Base-by-base conservation (phyloP, 2,329 filamentous ascomycete species). In the Exophiala lecanii-corni region DNA sequence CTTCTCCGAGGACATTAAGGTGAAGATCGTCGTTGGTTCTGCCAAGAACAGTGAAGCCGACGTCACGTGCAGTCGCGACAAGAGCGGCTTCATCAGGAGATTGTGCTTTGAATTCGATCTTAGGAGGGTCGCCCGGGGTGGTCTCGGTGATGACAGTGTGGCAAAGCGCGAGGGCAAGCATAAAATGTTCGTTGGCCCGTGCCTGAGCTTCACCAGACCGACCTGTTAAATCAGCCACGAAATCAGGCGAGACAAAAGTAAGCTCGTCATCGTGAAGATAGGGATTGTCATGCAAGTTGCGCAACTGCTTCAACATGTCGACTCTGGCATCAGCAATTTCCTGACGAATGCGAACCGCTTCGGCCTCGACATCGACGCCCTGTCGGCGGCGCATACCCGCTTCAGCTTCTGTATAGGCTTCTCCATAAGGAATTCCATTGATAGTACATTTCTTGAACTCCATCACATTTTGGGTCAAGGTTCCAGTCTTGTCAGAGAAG, bases 391-490 rank as follows among this genome's bases (percentile, higher is more conserved):
- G 89, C 86, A 98, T 92, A 44, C 92, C 92, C 39, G 91, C 86
- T 64, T 95, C 87, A 1, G 92, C 92, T 65, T 98, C 92, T 0
- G 94, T 98, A 59, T 96, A 98, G 1, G 92, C 92, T 68, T 98
- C 92, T 49, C 94, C 92, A 55, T 98, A 98, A 0, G 89, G 82
- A 47, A 92, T 79, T n/a, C 91, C 91, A 58, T 97, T 97, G 66
- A 98, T 83, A 0, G 89, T 94, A 42, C 85, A 89, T 66, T 98
- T 98, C 66, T 97, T 98, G 78, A 97, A 98, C 64, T 98, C 94
- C 92, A 94, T 94, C 40, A 94, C 85, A 62, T 94, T 94, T 59
- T 94, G 87, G 0, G 87, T 94, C 52, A 94, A 69, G 2, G 87
- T 94, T 45, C 87, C 87, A 0, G 87, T 94, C 68, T 94, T 94